These are phyloP conservation scores for Leersia perrieri DNA, from an alignment of 176 grass and related monocot species.

Conservation along the genomic window DNA sequence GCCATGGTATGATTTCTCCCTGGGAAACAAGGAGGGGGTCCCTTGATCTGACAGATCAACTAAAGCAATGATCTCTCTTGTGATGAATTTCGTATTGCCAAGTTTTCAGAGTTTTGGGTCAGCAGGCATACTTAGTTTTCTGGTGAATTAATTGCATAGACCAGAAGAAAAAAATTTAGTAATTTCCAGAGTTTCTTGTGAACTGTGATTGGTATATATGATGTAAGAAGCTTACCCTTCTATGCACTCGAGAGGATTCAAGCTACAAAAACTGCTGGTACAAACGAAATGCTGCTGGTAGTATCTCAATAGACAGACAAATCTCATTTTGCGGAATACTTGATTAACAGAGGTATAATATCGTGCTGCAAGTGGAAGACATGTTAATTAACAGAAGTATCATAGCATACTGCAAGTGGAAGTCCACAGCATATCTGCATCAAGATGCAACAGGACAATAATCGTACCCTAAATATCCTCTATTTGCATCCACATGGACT, in stretches of 20 bases:
- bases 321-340: not conserved
- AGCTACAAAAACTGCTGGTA: too few species aligned
- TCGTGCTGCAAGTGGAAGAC: not conserved
- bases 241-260: too few species aligned
- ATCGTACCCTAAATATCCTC: not conserved
- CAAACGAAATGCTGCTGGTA: too few species aligned
- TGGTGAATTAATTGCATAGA: not conserved
- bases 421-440: not conserved
- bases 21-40: not conserved
- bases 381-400: not conserved
- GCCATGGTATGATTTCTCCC: not conserved
- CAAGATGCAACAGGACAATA: not conserved
- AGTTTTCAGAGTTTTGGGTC: too few species aligned
- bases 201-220: too few species aligned
- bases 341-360: not conserved
- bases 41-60: not conserved
- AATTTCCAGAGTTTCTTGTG: not conserved
- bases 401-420: not conserved
- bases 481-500: conserved; percentile 5
- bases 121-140: not conserved
- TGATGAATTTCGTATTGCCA: too few species aligned
- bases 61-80: not conserved
- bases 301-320: not conserved
- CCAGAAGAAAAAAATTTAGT: not conserved
- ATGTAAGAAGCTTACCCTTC: too few species aligned